Conservation (phyloP, 257 asterid genomes). For the Gentiana macrophylla region DNA sequence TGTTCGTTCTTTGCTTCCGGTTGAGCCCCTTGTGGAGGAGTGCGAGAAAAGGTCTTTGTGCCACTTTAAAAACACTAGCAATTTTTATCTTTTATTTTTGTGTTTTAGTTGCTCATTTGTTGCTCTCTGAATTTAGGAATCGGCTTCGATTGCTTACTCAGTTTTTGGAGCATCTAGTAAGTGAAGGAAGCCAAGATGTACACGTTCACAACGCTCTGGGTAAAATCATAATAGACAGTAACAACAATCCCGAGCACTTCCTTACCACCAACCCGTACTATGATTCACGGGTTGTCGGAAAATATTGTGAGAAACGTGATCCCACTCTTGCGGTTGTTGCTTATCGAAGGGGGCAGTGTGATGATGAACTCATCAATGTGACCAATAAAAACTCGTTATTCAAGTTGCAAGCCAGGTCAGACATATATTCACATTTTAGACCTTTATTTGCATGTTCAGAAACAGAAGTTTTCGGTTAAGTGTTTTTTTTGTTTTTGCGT, state of each 20-base stretch:
- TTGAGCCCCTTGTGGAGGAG: slow-evolving; percentile 96
- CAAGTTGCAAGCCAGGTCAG: slow-evolving; percentile 96
- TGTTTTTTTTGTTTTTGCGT: slow-evolving; percentile 8
- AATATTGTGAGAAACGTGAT: slow-evolving; percentile 98
- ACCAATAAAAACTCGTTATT: slow-evolving; percentile 92
- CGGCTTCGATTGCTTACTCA: slow-evolving; percentile 98
- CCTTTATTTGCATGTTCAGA: slow-evolving; percentile 5
- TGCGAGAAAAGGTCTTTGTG: slow-evolving; percentile 89
- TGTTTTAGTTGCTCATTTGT: slow-evolving; percentile 13
- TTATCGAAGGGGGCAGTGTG: slow-evolving; percentile 95
- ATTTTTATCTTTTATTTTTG: not conserved
- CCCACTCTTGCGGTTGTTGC: slow-evolving; percentile 99
- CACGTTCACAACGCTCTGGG: slow-evolving; percentile 99
- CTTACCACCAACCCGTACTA: slow-evolving; percentile 97
- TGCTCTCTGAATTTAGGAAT: slow-evolving; percentile 48
- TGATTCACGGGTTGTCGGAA: slow-evolving; percentile 97
- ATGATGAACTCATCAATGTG: slow-evolving; percentile 90
- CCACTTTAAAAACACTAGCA: slow-evolving; percentile 1
- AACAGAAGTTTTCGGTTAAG: slow-evolving; percentile 6
- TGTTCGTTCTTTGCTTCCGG: slow-evolving; percentile 97
- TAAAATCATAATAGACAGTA: slow-evolving; percentile 94
- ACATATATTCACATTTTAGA: slow-evolving; percentile 1
- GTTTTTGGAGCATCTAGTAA: slow-evolving; percentile 98
- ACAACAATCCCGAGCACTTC: slow-evolving; percentile 97
- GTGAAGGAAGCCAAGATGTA: slow-evolving; percentile 99